phyloP scores from a whole-genome alignment of 345 rosid species.

The Citrus medica region DNA sequence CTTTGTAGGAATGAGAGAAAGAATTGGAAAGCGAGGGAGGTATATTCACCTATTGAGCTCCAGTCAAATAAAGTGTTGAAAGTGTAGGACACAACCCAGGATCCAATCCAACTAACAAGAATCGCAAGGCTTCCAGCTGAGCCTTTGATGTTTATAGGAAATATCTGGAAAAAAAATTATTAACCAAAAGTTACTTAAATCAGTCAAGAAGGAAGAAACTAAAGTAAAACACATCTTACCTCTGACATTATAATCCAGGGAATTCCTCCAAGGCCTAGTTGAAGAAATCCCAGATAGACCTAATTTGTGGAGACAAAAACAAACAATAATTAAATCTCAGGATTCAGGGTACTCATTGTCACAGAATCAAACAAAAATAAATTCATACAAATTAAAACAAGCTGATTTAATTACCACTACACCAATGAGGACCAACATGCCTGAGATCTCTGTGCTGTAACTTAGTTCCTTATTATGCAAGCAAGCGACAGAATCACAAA shows the following conservation, averaged over 20 bases:
- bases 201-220: not conserved
- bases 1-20: not conserved
- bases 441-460: slow-evolving; percentile 7
- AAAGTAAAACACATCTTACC: slow-evolving; percentile 23
- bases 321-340: not conserved
- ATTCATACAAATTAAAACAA: not conserved
- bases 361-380: not conserved
- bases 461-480: slow-evolving; percentile 24
- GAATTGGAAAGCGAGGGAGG: not conserved
- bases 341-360: not conserved
- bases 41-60: slow-evolving; percentile 43
- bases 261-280: slow-evolving; percentile 60
- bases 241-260: slow-evolving; percentile 76
- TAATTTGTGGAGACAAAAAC: slow-evolving; percentile 15
- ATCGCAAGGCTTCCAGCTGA: slow-evolving; percentile 54
- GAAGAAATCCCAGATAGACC: slow-evolving; percentile 43
- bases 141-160: slow-evolving; percentile 51
- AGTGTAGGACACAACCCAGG: slow-evolving; percentile 46
- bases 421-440: slow-evolving; percentile 34
- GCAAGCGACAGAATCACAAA: slow-evolving; percentile 9
- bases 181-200: not conserved
- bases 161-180: slow-evolving; percentile 24
- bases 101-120: slow-evolving; percentile 45
- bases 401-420: slow-evolving; percentile 32
- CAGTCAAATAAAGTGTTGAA: slow-evolving; percentile 46